These are phyloP conservation scores for Tulasnella sp. DNA, from an alignment of 768 basidiomycete genomes.

Conservation along the genomic window DNA sequence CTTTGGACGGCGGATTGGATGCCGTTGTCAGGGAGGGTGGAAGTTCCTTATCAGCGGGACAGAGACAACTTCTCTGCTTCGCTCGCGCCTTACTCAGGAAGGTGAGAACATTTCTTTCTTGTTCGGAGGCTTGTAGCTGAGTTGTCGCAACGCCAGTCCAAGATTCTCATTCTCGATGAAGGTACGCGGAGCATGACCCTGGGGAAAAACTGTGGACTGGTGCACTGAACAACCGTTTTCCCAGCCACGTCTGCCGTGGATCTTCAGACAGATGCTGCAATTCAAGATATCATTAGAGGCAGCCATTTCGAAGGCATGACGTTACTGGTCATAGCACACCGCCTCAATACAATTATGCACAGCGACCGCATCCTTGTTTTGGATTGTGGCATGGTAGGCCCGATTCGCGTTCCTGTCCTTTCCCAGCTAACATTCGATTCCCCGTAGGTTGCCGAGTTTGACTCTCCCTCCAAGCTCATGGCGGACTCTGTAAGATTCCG, in stretches of 20 bases:
- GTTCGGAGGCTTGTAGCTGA: background rate
- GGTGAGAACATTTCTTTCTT: slow-evolving; percentile 32
- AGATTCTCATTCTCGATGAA: slow-evolving; percentile 90
- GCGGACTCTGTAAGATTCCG: slow-evolving; percentile 34
- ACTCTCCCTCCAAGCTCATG: slow-evolving; percentile 58
- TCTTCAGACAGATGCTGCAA: slow-evolving; percentile 78
- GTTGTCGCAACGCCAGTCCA: slow-evolving; percentile 42
- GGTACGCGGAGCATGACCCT: slow-evolving; percentile 35
- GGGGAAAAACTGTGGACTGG: background rate
- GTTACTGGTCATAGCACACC: slow-evolving; percentile 79
- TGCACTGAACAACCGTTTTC: slow-evolving; percentile 20
- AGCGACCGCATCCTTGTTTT: slow-evolving; percentile 78
- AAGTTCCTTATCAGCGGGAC: slow-evolving; percentile 73
- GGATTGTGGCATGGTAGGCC: slow-evolving; percentile 58
- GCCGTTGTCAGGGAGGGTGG: slow-evolving; percentile 71
- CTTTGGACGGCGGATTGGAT: slow-evolving; percentile 59
- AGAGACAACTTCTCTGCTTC: slow-evolving; percentile 83
- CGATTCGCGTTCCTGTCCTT: background rate
- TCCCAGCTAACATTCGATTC: background rate
- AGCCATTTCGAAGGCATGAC: slow-evolving; percentile 69
- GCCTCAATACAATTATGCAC: slow-evolving; percentile 65
- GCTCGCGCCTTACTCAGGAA: slow-evolving; percentile 75
- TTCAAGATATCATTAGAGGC: slow-evolving; percentile 81
- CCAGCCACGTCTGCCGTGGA: slow-evolving; percentile 84
- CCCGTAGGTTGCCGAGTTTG: slow-evolving; percentile 64